Conservation (phyloP, 305 asterid genomes). For the Nicotiana rustica region DNA sequence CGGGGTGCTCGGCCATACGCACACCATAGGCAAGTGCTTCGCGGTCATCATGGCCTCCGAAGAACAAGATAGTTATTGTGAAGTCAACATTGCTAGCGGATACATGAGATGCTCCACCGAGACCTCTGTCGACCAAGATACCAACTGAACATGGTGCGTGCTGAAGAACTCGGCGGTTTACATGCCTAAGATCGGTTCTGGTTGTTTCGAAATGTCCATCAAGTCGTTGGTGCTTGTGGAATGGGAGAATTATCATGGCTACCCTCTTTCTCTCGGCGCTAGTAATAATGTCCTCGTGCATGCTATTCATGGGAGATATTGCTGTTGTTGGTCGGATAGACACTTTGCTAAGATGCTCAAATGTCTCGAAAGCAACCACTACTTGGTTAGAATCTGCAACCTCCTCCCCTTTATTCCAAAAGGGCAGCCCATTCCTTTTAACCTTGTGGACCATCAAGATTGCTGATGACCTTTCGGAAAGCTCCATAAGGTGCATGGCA, state of each 20-base stretch:
- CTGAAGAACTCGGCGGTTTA: constrained; percentile 70
- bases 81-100: constrained; percentile 77
- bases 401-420: constrained; percentile 59
- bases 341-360: constrained; percentile 73
- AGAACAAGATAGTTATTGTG: constrained; percentile 63
- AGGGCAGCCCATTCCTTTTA: constrained; percentile 79
- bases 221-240: constrained; percentile 77
- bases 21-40: constrained; percentile 79
- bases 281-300: constrained; percentile 80
- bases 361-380: constrained; percentile 79
- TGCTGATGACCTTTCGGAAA: constrained; percentile 85
- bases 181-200: constrained; percentile 63
- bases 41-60: constrained; percentile 86
- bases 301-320: constrained; percentile 69
- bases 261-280: constrained; percentile 59
- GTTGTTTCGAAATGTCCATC: constrained; percentile 83
- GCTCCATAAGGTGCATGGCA: constrained; percentile 94
- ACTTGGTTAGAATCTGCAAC: constrained; percentile 58
- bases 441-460: constrained; percentile 91
- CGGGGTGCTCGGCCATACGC: constrained; percentile 90
- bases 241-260: constrained; percentile 75
- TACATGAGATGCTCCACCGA: constrained; percentile 82
- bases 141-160: constrained; percentile 85
- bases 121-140: constrained; percentile 78
- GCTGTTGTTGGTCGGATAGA: constrained; percentile 76